These are phyloP conservation scores for Chloris gayana DNA, from an alignment of 176 grass and related monocot species.

Conservation along the genomic window DNA sequence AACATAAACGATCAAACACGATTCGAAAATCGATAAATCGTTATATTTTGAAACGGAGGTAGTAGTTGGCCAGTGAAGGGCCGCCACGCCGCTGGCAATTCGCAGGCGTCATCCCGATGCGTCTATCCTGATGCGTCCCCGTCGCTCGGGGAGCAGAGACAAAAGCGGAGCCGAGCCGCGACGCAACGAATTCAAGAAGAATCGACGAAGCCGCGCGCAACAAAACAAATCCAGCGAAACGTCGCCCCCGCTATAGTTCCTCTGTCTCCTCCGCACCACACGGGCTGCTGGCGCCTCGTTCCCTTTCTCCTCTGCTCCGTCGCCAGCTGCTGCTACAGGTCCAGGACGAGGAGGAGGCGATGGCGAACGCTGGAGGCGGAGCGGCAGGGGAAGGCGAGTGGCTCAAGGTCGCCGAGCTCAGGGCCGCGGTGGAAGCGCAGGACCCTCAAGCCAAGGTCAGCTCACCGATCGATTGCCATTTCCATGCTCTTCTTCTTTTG, in stretches of 20 bases:
- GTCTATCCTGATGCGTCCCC: neutral
- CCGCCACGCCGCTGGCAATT: no score
- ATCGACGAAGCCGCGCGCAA: neutral
- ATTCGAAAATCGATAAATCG: no score
- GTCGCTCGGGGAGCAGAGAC: neutral
- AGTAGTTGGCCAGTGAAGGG: no score
- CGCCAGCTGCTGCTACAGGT: neutral
- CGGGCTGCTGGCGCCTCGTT: neutral
- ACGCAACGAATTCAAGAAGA: neutral
- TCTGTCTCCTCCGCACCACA: neutral
- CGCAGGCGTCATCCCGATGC: no score
- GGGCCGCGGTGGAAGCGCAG: slow-evolving; percentile 40
- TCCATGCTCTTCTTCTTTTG: no score
- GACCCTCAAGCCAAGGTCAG: slow-evolving; percentile 45
- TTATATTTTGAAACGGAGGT: no score
- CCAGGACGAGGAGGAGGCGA: neutral
- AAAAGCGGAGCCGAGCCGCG: neutral
- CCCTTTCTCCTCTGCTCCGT: neutral
- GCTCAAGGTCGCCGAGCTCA: slow-evolving; percentile 54
- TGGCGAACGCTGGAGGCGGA: slow-evolving; percentile 26
- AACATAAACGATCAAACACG: no score
- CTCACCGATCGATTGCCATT: no score
- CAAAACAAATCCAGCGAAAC: neutral
- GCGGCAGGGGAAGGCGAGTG: slow-evolving; percentile 44
- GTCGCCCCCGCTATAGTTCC: neutral